These are phyloP conservation scores for Kwoniella newhampshirensis DNA, from an alignment of 768 basidiomycete genomes.

Conservation along the genomic window DNA sequence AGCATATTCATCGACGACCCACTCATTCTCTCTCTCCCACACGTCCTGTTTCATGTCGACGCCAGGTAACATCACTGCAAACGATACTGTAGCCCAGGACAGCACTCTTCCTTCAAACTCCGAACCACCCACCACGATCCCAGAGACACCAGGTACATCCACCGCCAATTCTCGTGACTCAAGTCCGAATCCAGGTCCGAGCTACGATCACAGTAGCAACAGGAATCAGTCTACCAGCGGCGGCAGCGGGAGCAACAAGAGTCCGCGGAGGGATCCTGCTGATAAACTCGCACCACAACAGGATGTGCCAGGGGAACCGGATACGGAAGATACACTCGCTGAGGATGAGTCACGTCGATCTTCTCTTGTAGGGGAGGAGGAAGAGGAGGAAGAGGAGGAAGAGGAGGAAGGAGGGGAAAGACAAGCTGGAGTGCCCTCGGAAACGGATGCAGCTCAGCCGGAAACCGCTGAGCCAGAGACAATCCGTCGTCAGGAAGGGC, in stretches of 20 bases:
- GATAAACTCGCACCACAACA: constrained; percentile 19
- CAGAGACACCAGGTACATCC: background rate
- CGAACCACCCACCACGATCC: background rate
- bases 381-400: background rate
- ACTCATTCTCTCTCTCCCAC: too few species aligned
- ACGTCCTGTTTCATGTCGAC: too few species aligned
- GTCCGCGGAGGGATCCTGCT: constrained; percentile 16
- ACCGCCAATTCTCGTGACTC: too few species aligned
- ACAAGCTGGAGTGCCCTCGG: background rate
- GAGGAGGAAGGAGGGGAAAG: background rate
- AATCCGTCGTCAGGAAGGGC: constrained; percentile 5
- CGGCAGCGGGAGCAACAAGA: too few species aligned
- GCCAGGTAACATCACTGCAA: too few species aligned
- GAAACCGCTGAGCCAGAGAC: constrained; percentile 1
- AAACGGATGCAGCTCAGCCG: background rate
- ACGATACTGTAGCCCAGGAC: too few species aligned
- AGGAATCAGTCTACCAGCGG: too few species aligned
- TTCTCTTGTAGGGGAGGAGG: background rate
- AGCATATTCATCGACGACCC: too few species aligned
- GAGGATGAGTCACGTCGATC: background rate
- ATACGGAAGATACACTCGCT: background rate
- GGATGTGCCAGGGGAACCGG: constrained; percentile 5
- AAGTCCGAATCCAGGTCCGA: too few species aligned
- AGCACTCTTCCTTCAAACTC: too few species aligned
- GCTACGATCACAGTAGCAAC: too few species aligned